Evolutionary conservation across 2,329 filamentous ascomycete species (phyloP).

Genomic region (Aspergillus arachidicola): DNA sequence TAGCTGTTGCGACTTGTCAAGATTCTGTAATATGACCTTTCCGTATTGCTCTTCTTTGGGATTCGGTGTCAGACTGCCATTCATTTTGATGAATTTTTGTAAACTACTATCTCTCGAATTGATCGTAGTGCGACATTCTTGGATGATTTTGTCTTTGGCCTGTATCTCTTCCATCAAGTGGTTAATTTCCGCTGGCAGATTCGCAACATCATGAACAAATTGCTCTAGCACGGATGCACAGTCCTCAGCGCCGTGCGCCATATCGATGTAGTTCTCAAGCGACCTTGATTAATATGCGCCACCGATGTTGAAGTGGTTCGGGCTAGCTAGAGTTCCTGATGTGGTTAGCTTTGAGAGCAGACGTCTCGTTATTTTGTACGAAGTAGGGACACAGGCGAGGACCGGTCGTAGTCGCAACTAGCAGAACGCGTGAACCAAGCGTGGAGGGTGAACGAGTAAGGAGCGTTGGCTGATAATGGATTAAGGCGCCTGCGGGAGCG

Average conservation of each 20-base stretch:
- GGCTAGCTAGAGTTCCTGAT: not conserved
- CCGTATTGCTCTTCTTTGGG: conserved; percentile 65
- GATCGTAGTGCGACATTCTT: conserved; percentile 60
- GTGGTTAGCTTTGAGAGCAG: not conserved
- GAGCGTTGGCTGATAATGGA: conserved; percentile 2
- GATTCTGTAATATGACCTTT: conserved; percentile 59
- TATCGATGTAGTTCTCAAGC: conserved; percentile 23
- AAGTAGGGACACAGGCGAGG: not conserved
- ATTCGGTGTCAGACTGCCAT: conserved; percentile 63
- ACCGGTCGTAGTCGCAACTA: not conserved
- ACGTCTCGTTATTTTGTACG: not conserved
- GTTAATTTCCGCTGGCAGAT: conserved; percentile 65
- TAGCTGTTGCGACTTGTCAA: conserved; percentile 58
- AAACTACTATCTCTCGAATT: conserved; percentile 61
- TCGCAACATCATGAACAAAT: conserved; percentile 66
- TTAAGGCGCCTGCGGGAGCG: not conserved
- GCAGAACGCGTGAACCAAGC: not conserved
- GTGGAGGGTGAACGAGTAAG: not conserved
- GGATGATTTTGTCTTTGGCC: conserved; percentile 64
- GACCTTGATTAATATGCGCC: not conserved
- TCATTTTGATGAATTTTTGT: conserved; percentile 67
- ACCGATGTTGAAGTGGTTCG: not conserved
- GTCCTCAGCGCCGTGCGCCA: conserved; percentile 58
- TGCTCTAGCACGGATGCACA: conserved; percentile 66
- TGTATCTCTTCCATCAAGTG: conserved; percentile 69